Conservation (phyloP, 164 flowering plant species). For the Macadamia integrifolia region DNA sequence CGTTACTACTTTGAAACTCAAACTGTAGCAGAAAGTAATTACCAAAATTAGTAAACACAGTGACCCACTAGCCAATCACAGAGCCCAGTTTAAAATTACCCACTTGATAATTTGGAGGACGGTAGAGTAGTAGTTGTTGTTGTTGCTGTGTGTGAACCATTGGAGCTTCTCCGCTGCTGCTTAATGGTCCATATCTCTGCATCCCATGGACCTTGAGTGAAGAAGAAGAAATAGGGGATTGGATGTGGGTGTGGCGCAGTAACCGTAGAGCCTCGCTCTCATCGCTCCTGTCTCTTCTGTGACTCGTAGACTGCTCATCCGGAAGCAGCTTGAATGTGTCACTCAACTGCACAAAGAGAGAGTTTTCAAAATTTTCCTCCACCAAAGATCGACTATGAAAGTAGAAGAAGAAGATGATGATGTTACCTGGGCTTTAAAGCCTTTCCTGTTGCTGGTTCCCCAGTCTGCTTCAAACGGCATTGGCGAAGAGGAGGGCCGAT, state of each 20-base stretch:
- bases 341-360: background rate
- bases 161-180: slow-evolving; percentile 31
- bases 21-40: background rate
- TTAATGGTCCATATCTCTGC: slow-evolving; percentile 31
- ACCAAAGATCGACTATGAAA: background rate
- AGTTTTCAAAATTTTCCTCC: too few relatives aligned
- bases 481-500: slow-evolving; percentile 16
- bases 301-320: slow-evolving; percentile 12
- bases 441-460: slow-evolving; percentile 18
- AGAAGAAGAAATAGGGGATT: slow-evolving; percentile 20
- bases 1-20: slow-evolving; percentile 43
- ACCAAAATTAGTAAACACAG: background rate
- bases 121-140: slow-evolving; percentile 23
- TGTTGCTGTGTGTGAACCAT: slow-evolving; percentile 32
- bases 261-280: slow-evolving; percentile 33
- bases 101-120: slow-evolving; percentile 40
- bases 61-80: background rate
- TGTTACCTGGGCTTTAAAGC: slow-evolving; percentile 17
- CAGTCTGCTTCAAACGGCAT: slow-evolving; percentile 27
- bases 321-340: slow-evolving; percentile 12
- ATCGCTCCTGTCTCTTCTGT: slow-evolving; percentile 16
- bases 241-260: slow-evolving; percentile 38
- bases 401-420: background rate
- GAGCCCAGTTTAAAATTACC: slow-evolving; percentile 4
- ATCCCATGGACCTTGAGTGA: slow-evolving; percentile 22